These are phyloP conservation scores for Ogataea pini DNA, from an alignment of 805 yeast species.

Conservation along the genomic window DNA sequence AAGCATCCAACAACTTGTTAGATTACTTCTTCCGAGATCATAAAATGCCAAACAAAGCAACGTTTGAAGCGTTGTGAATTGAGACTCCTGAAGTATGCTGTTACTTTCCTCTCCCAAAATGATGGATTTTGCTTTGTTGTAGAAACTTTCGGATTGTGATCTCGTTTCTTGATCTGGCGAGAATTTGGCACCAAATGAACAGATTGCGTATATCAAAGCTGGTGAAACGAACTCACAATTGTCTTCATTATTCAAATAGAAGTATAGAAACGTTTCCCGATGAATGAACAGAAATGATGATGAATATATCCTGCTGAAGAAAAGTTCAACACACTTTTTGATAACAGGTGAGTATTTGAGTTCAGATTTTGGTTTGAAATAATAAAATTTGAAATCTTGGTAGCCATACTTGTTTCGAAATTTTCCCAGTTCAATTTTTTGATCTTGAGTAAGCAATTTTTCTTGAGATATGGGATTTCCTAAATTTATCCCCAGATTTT, in stretches of 20 bases:
- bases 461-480: background rate
- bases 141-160: constrained; percentile 44
- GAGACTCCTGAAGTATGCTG: constrained; percentile 40
- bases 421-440: constrained; percentile 10
- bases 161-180: constrained; percentile 44
- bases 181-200: constrained; percentile 58
- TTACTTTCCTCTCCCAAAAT: constrained; percentile 34
- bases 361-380: constrained; percentile 8
- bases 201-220: constrained; percentile 53
- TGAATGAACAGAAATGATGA: constrained; percentile 60
- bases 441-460: constrained; percentile 3
- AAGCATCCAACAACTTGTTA: constrained; percentile 62
- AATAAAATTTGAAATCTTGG: constrained; percentile 8
- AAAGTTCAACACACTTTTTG: constrained; percentile 10
- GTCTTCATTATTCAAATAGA: constrained; percentile 54
- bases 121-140: constrained; percentile 46
- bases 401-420: constrained; percentile 13
- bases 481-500: background rate
- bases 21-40: constrained; percentile 53
- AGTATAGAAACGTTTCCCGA: constrained; percentile 59
- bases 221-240: constrained; percentile 54
- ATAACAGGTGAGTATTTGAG: constrained; percentile 10
- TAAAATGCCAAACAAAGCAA: constrained; percentile 58
- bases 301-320: constrained; percentile 63
- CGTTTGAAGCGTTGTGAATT: constrained; percentile 58